Conservation (phyloP, 306 rosid species). For the Inga leiocalycina region DNA sequence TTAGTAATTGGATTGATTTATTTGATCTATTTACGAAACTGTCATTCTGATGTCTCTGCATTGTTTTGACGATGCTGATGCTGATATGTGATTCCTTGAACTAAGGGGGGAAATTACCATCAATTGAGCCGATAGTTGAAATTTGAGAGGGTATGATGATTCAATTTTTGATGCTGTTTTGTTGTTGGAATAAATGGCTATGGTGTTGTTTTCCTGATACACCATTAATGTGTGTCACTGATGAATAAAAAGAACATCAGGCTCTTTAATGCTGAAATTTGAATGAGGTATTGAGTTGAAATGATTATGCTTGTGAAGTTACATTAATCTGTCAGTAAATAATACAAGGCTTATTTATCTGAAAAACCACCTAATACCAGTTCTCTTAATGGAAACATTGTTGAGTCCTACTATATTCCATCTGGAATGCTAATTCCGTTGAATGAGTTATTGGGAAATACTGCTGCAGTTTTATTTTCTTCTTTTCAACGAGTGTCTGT, state of each 20-base stretch:
- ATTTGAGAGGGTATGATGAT: slow-evolving; percentile 15
- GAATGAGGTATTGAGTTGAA: neutral
- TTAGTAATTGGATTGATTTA: neutral
- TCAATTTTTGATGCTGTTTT: slow-evolving; percentile 15
- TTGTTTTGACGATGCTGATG: neutral
- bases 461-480: neutral
- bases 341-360: no score
- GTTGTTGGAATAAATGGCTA: slow-evolving; percentile 3
- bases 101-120: slow-evolving; percentile 13
- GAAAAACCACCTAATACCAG: no score
- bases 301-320: neutral
- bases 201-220: slow-evolving; percentile 5
- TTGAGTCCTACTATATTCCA: no score
- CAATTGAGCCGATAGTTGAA: slow-evolving; percentile 22
- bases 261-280: neutral
- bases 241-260: slow-evolving; percentile 11
- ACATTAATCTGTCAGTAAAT: no score
- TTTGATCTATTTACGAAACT: neutral
- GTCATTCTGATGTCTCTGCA: neutral
- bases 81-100: neutral
- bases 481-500: neutral
- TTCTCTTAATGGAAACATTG: no score
- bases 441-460: no score
- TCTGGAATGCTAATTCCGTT: no score
- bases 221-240: neutral